phyloP scores from a whole-genome alignment of 345 rosid species.

The Eucalyptus marginata region DNA sequence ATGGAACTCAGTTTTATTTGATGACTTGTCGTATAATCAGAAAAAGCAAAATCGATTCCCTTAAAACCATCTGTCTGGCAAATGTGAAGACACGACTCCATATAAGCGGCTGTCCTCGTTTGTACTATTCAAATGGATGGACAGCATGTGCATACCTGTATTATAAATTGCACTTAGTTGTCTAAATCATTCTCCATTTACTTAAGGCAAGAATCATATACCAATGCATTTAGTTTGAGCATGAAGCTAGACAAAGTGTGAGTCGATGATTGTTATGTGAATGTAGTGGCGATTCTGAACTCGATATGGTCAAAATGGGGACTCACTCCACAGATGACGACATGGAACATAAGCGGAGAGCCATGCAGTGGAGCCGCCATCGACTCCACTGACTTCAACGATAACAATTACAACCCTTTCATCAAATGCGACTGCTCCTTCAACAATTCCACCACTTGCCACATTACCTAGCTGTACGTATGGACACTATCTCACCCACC shows the following conservation, averaged over 20 bases:
- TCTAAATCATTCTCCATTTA: not conserved
- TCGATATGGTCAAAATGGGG: no score
- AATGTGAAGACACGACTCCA: fast-evolving
- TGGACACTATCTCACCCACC: not conserved
- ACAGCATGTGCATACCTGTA: not conserved
- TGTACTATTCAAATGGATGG: not conserved
- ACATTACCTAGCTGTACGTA: constrained; percentile 17
- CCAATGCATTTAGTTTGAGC: not conserved
- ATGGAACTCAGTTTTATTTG: not conserved
- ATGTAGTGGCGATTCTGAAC: constrained; percentile 4
- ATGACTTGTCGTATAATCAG: not conserved
- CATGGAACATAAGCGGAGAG: no score
- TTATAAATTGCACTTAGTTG: not conserved
- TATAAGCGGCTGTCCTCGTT: not conserved
- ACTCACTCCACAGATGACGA: no score
- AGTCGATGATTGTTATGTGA: not conserved
- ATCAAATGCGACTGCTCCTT: constrained; percentile 53
- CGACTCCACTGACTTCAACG: constrained; percentile 1
- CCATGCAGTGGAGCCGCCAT: constrained; percentile 15
- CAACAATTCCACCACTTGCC: constrained; percentile 17
- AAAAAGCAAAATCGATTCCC: not conserved
- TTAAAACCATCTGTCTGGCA: not conserved
- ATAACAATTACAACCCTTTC: constrained; percentile 18
- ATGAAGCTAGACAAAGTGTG: not conserved
- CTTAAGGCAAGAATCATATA: fast-evolving